These are phyloP conservation scores for Trichoderma reesei DNA, from an alignment of 495 filamentous ascomycete genomes.

Conservation along the genomic window DNA sequence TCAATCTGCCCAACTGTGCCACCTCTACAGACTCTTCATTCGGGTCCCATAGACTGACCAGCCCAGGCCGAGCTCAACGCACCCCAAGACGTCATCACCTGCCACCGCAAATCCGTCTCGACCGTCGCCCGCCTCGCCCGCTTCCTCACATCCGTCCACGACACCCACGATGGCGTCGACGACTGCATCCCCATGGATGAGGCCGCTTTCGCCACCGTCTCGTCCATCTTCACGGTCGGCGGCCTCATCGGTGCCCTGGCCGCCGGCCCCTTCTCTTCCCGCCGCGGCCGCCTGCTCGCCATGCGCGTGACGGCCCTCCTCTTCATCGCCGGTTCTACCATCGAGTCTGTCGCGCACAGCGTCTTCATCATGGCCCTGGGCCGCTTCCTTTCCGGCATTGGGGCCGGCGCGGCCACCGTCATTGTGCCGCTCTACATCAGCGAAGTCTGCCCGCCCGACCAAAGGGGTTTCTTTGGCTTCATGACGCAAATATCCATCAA, in stretches of 20 bases:
- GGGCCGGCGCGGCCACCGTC: slow-evolving; percentile 77
- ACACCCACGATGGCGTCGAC: slow-evolving; percentile 36
- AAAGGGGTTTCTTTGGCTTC: slow-evolving; percentile 78
- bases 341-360: slow-evolving; percentile 60
- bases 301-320: slow-evolving; percentile 66
- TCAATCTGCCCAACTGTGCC: too few relatives aligned
- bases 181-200: slow-evolving; percentile 79
- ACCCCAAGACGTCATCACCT: slow-evolving; percentile 81
- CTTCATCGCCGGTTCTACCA: slow-evolving; percentile 63
- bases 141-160: slow-evolving; percentile 20
- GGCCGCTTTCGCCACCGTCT: slow-evolving; percentile 67
- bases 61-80: slow-evolving; percentile 85
- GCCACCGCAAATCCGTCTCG: slow-evolving; percentile 52
- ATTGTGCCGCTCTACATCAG: slow-evolving; percentile 95
- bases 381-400: slow-evolving; percentile 70
- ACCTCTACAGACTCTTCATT: too few relatives aligned
- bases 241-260: slow-evolving; percentile 74
- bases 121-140: slow-evolving; percentile 22
- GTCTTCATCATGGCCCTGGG: slow-evolving; percentile 61
- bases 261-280: slow-evolving; percentile 62
- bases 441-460: slow-evolving; percentile 70
- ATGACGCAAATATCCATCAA: slow-evolving; percentile 93
- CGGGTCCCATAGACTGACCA: too few relatives aligned
- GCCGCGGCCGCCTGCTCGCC: slow-evolving; percentile 59
- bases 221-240: slow-evolving; percentile 85